phyloP scores from a whole-genome alignment of 192 early-diverging fungal species.

The Coemansia sp. region DNA sequence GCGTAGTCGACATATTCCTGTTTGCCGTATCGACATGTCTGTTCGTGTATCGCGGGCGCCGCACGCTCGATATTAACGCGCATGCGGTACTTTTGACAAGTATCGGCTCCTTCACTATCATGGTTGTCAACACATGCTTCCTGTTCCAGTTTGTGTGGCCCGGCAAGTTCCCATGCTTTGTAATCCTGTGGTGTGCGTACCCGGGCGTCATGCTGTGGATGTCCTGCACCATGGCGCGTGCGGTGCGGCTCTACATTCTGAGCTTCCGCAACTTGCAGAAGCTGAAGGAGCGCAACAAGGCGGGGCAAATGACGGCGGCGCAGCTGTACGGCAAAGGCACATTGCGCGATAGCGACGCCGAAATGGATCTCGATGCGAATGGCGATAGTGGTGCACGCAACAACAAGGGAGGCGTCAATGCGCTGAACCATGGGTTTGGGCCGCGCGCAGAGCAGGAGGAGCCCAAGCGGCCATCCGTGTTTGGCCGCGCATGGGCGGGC shows the following conservation, averaged over 20 bases:
- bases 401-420: not conserved
- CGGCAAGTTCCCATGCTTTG: conserved; percentile 53
- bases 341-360: conserved; percentile 27
- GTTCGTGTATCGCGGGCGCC: conserved; percentile 53
- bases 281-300: conserved; percentile 51
- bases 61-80: conserved; percentile 44
- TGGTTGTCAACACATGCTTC: conserved; percentile 54
- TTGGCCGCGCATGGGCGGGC: not conserved
- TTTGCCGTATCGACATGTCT: conserved; percentile 41
- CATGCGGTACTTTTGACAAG: conserved; percentile 52
- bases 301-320: conserved; percentile 52
- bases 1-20: conserved; percentile 46
- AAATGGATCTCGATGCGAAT: not conserved
- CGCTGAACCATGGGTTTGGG: not conserved
- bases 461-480: not conserved
- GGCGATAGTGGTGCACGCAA: not conserved
- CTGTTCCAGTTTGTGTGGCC: conserved; percentile 56
- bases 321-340: conserved; percentile 51
- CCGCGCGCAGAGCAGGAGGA: not conserved
- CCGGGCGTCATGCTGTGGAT: conserved; percentile 56
- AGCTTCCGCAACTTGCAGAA: conserved; percentile 53
- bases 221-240: conserved; percentile 52
- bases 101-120: conserved; percentile 48
- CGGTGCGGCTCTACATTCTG: conserved; percentile 51
- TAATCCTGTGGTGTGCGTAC: conserved; percentile 53